Evolutionary conservation across 2,329 filamentous ascomycete species (phyloP).

Genomic region (Epichloe gansuensis): DNA sequence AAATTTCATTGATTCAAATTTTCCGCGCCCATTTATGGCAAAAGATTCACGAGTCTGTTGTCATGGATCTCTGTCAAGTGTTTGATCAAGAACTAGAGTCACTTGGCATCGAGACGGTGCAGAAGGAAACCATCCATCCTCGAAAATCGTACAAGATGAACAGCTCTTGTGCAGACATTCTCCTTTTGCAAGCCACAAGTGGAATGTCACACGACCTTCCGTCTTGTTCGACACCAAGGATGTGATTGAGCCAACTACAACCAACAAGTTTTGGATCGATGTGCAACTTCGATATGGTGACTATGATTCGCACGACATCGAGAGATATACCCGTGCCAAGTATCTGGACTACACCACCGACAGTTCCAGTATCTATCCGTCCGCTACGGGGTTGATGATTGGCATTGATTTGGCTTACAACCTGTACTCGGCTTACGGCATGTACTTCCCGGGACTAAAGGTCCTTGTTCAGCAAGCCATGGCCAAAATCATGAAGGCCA

Average conservation of each 20-base stretch:
- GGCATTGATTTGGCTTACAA: slow-evolving; percentile 97
- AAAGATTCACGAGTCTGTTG: slow-evolving; percentile 97
- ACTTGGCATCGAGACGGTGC: slow-evolving; percentile 89
- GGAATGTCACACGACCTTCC: slow-evolving; percentile 92
- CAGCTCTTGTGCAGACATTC: slow-evolving; percentile 93
- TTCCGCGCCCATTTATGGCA: slow-evolving; percentile 99
- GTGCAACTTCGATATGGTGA: slow-evolving; percentile 94
- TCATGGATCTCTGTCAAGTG: slow-evolving; percentile 98
- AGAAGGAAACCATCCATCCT: slow-evolving; percentile 98
- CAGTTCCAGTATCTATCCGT: slow-evolving; percentile 97
- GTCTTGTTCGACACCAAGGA: slow-evolving; percentile 95
- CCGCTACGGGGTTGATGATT: slow-evolving; percentile 93
- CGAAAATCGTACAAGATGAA: slow-evolving; percentile 99
- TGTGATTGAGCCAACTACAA: slow-evolving; percentile 81
- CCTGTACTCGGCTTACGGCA: slow-evolving; percentile 92
- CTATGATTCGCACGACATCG: slow-evolving; percentile 98
- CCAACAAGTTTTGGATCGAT: slow-evolving; percentile 99
- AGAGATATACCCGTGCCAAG: slow-evolving; percentile 93
- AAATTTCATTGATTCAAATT: slow-evolving; percentile 97
- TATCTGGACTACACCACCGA: slow-evolving; percentile 98
- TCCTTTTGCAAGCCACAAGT: slow-evolving; percentile 94
- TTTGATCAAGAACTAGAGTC: slow-evolving; percentile 96
- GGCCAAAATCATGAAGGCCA: slow-evolving; percentile 99
- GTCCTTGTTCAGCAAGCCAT: slow-evolving; percentile 93
- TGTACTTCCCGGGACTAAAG: slow-evolving; percentile 97